These are phyloP conservation scores for Aspergillus eucalypticola DNA, from an alignment of 2,329 filamentous ascomycete genomes.

Conservation along the genomic window DNA sequence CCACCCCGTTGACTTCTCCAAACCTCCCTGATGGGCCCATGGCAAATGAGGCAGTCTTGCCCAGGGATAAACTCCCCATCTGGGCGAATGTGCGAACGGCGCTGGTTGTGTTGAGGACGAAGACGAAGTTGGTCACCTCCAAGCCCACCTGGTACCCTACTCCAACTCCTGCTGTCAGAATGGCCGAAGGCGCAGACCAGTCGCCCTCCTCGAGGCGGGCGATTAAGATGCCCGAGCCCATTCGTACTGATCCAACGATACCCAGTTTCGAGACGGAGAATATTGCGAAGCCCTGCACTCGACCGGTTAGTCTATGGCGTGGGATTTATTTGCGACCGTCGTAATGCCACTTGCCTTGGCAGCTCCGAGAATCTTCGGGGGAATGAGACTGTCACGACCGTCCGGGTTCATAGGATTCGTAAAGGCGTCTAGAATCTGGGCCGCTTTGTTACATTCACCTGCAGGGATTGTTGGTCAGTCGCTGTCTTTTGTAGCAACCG, in stretches of 20 bases:
- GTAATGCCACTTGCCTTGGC: slow-evolving; percentile 67
- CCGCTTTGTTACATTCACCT: slow-evolving; percentile 96
- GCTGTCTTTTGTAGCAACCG: slow-evolving; percentile 11
- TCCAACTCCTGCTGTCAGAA: slow-evolving; percentile 45
- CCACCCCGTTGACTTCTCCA: slow-evolving; percentile 88
- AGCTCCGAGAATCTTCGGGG: slow-evolving; percentile 78
- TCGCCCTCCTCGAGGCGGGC: slow-evolving; percentile 47
- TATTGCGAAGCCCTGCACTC: slow-evolving; percentile 47
- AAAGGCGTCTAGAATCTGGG: slow-evolving; percentile 90
- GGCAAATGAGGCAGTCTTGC: slow-evolving; percentile 90
- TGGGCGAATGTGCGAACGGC: slow-evolving; percentile 92
- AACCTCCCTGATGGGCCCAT: slow-evolving; percentile 90
- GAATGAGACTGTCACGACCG: slow-evolving; percentile 92
- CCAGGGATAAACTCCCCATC: slow-evolving; percentile 81
- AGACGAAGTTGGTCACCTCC: slow-evolving; percentile 70
- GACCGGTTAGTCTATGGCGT: background rate
- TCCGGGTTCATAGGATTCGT: slow-evolving; percentile 88
- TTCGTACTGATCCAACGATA: slow-evolving; percentile 48
- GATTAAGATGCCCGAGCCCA: slow-evolving; percentile 50
- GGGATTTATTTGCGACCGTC: background rate
- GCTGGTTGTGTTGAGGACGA: slow-evolving; percentile 85
- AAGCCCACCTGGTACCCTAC: slow-evolving; percentile 50
- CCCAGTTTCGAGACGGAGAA: slow-evolving; percentile 49
- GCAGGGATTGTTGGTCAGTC: slow-evolving; percentile 25
- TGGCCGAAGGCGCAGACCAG: slow-evolving; percentile 51